Evolutionary conservation across 176 grass and related monocot species (phyloP).

Genomic region (Alopecurus myosuroides): DNA sequence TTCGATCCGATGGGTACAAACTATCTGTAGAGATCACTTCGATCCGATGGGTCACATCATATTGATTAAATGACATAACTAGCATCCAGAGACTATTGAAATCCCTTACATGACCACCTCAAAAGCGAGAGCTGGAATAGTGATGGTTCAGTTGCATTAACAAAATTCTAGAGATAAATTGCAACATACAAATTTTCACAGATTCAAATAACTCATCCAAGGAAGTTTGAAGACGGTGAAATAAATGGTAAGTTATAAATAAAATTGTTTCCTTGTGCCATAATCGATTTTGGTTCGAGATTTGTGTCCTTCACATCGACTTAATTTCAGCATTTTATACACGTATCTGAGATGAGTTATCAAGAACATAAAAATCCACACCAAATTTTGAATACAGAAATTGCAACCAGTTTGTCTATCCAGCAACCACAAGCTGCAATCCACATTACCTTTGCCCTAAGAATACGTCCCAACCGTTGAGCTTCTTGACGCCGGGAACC

Average conservation of each 20-base stretch:
- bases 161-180: neutral
- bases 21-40: neutral
- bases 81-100: conserved; percentile 7
- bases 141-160: neutral
- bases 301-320: neutral
- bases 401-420: neutral
- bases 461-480: conserved; percentile 97
- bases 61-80: neutral
- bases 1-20: neutral
- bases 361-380: neutral
- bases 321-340: conserved; percentile 7
- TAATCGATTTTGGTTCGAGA: neutral
- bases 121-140: neutral
- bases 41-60: neutral
- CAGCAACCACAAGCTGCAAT: neutral
- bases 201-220: neutral
- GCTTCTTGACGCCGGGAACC: conserved; percentile 97
- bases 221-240: neutral
- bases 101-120: neutral
- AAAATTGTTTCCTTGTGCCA: neutral
- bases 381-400: conserved; percentile 9
- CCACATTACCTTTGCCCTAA: conserved; percentile 85
- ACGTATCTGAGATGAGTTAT: neutral
- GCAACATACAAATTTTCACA: neutral
- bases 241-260: neutral